Evolutionary conservation across 2,329 filamentous ascomycete species (phyloP), one percentile per base, ranked within the genome.

Genomic region (Sarocladiaceae sp.): DNA sequence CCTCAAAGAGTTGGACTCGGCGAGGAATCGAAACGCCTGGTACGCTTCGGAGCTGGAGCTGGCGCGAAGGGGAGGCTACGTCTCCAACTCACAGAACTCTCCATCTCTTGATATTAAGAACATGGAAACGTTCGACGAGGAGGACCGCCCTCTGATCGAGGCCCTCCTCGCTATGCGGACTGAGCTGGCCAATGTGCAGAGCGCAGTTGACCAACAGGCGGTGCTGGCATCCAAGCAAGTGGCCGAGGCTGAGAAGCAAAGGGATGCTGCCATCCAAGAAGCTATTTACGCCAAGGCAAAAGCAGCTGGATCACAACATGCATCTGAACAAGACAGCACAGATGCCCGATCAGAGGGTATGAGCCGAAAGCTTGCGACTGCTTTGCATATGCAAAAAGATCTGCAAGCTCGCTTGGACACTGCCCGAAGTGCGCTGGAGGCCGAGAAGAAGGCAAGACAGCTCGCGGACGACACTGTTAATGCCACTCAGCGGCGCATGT

Each of bases 271-370:
- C n/a, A 86, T 99, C 51, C 88, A 87, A 60, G 95, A 99, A 71
- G 94, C 94, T 1, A 88, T 94, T 1, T 97, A 97, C 68, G 90
- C 92, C 29, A 96, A 95, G 65, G 91, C 95, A 2, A 97, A 90
- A 65, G 75, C 97, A 50, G 92, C 92, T 26, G 52, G 37, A 13
- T 42, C 86, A 52, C 76, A 83, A 62, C 67, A 82, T 2, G 83
- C 84, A 42, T 76, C 67, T 13, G 80, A 81, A 48, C 76, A 83
- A 33, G 79, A 79, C 13, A 85, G 88, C 49, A 83, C 89, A 25
- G 59, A 60, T 5, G 60, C 58, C 8, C 61, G 69, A 33, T 78
- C 82, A 6, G 80, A 80, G 10, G 92, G 96, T 54, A 82, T 96
- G 56, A 87, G 83, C 63, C 84, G 84, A 60, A 91, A 94, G 60